Base-by-base conservation (phyloP, 2,329 filamentous ascomycete genomes). In the Hymenoscyphus salicellus region DNA sequence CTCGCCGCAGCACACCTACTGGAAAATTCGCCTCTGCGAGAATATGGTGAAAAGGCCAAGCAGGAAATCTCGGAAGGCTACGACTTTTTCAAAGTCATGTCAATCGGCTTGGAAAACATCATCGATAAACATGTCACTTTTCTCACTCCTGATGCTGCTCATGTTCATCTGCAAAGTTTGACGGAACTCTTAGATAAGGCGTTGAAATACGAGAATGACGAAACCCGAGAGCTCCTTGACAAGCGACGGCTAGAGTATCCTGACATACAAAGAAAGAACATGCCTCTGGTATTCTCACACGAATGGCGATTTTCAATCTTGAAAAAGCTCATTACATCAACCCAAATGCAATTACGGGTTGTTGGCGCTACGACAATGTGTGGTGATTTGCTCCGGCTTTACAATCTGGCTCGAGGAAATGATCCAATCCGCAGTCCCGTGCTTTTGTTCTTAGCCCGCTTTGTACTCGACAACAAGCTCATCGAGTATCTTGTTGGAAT, bases 261-360 rank as follows among this genome's bases (percentile, higher is more conserved):
- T 14, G 60, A 63, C 3, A 8, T 75, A 84, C 28, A 72, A 78
- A 7, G 66, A 69, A 2, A 75, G 73, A 2, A 77, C 77, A 63
- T 79, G 0, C 72, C 79, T 1, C 82, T 84, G 8, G 79, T 87
- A 0, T 79, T 90, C 17, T 77, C 82, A 1, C 80, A 82, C 61
- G 83, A 87, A 63, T 96, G 91, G 89, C 88, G 86, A 60, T 87
- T 97, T 70, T 80, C 81, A 55, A 79, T 89, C 1, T 79, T 91
- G 60, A 86, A 86, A 71, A 89, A 86, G 69, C 87, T 94, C 69
- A 88, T 97, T 61, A 87, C 85, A 72, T 94, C 91, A 64, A 89
- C 91, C 41, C 91, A 94, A 72, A 97, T 98, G 92, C 92, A 96
- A 73, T 81, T 97, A 43, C 89, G 94, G 43, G 90, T 96, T 14